Conservation (phyloP, 2,329 filamentous ascomycete genomes). For the Penicillium nordicum region DNA sequence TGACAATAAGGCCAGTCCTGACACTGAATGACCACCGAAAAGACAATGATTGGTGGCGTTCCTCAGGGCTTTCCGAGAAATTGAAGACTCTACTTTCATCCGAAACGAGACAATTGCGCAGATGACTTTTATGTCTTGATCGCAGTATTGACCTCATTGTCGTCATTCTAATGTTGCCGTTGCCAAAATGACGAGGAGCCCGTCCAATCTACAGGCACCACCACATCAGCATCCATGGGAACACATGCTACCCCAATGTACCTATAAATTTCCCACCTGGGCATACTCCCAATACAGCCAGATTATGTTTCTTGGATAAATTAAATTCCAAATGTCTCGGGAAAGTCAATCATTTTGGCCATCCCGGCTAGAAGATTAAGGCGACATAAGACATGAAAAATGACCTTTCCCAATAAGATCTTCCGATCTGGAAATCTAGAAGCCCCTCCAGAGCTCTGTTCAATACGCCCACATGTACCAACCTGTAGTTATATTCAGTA, state of each 20-base stretch:
- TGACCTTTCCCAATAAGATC: background rate
- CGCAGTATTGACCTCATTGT: slow-evolving; percentile 13
- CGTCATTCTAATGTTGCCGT: slow-evolving; percentile 55
- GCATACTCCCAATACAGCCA: slow-evolving; percentile 74
- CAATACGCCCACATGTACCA: too few species aligned
- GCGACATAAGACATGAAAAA: background rate
- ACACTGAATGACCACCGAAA: background rate
- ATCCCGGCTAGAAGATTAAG: background rate
- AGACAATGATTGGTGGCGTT: background rate
- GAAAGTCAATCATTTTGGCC: slow-evolving; percentile 44
- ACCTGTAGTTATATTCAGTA: too few species aligned
- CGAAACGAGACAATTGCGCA: background rate
- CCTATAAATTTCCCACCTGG: slow-evolving; percentile 63
- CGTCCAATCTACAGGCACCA: slow-evolving; percentile 57
- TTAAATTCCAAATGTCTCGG: slow-evolving; percentile 66
- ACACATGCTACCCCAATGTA: slow-evolving; percentile 82
- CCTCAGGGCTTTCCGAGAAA: background rate
- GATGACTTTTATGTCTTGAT: background rate
- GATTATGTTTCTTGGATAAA: slow-evolving; percentile 65
- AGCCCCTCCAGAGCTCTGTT: too few species aligned
- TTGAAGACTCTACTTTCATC: background rate
- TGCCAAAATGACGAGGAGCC: slow-evolving; percentile 69
- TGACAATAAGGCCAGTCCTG: background rate
- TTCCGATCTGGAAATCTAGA: too few species aligned
- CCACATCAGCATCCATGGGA: slow-evolving; percentile 68